phyloP scores from a whole-genome alignment of 257 asterid species.

The Jasminum sambac region DNA sequence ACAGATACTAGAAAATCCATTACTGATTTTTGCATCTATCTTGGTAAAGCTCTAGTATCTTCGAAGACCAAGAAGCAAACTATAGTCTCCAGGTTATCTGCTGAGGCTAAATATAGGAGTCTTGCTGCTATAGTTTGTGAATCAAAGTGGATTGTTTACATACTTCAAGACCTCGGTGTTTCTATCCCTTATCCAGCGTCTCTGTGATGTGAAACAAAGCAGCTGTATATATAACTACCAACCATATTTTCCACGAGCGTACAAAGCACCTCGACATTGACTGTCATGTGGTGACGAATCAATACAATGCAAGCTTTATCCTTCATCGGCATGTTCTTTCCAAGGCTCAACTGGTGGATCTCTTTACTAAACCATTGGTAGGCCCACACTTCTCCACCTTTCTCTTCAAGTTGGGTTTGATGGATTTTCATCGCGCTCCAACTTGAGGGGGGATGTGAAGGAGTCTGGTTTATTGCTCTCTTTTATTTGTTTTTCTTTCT shows the following conservation, averaged over 20 bases:
- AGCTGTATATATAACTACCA: background rate
- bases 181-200: background rate
- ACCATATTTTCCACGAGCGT: background rate
- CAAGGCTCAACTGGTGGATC: background rate
- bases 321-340: background rate
- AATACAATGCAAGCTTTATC: background rate
- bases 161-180: background rate
- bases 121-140: no score
- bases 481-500: no score
- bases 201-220: background rate
- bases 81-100: no score
- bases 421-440: background rate
- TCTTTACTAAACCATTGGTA: background rate
- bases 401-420: background rate
- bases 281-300: background rate
- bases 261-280: background rate
- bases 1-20: no score
- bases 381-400: no score
- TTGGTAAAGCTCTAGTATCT: no score
- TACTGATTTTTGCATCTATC: no score
- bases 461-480: no score
- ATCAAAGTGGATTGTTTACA: background rate
- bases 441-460: background rate
- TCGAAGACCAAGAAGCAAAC: no score
- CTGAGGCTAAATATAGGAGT: no score